phyloP scores from a whole-genome alignment of 2,329 filamentous ascomycete genomes.

The Aspergillus latus region DNA sequence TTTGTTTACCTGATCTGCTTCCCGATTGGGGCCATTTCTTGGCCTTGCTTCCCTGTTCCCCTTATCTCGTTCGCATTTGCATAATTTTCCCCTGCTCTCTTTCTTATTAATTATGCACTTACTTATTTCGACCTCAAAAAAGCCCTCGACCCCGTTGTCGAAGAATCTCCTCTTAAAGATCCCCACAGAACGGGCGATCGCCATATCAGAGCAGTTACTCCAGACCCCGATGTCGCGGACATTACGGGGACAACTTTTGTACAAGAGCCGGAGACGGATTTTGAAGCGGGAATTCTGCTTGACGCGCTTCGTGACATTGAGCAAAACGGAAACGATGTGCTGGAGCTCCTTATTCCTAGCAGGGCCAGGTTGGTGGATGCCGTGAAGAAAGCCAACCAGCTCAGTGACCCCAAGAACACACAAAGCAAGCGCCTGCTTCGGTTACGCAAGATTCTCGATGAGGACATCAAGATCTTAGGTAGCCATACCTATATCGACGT shows the following conservation, averaged over 20 bases:
- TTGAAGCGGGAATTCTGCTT: conserved; percentile 36
- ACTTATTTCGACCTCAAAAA: not conserved
- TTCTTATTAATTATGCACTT: conserved; percentile 1
- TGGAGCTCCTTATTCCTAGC: conserved; percentile 38
- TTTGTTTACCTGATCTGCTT: conserved; percentile 2
- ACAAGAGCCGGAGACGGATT: conserved; percentile 30
- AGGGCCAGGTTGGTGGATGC: conserved; percentile 29
- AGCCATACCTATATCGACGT: conserved; percentile 39
- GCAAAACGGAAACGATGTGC: conserved; percentile 31
- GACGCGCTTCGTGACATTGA: conserved; percentile 43
- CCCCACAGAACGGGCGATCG: conserved; percentile 14
- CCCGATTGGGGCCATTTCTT: not conserved
- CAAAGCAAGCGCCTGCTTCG: conserved; percentile 31
- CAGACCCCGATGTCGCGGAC: conserved; percentile 31
- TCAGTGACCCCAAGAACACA: conserved; percentile 30
- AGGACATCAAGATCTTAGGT: conserved; percentile 29
- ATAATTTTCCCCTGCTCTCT: not conserved
- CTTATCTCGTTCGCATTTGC: not conserved
- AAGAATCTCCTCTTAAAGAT: conserved; percentile 21
- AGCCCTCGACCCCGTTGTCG: conserved; percentile 21
- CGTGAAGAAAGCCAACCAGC: conserved; percentile 29
- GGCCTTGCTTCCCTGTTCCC: not conserved
- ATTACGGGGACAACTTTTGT: conserved; percentile 39
- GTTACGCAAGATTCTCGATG: conserved; percentile 25
- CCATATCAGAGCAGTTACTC: conserved; percentile 15